Percentiles rank a stretch among this genome's conserved stretches.
phyloP scores from a whole-genome alignment of 345 rosid species.

The Salix brachista region DNA sequence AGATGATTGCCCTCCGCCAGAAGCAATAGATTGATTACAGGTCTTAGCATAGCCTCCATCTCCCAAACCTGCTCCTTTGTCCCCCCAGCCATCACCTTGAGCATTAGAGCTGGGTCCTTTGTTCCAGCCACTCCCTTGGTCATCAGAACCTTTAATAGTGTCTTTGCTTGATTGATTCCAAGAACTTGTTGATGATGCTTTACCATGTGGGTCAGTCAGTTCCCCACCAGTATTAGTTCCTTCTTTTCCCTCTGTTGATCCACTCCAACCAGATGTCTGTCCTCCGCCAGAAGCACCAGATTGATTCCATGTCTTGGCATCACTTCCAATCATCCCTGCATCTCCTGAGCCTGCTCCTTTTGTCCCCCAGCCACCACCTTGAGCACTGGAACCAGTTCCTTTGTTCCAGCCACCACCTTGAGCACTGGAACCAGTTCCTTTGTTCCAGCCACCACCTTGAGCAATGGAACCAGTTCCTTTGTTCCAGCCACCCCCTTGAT shows the following conservation, averaged over 20 bases:
- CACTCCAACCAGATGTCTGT: slow-evolving; percentile 19
- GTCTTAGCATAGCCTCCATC: slow-evolving; percentile 11
- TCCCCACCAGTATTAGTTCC: slow-evolving; percentile 11
- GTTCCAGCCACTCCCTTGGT: slow-evolving; percentile 11
- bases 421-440: not conserved
- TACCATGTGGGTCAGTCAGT: slow-evolving; percentile 19
- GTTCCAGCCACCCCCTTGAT: slow-evolving; percentile 7
- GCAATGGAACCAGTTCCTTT: not conserved
- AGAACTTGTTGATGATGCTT: slow-evolving; percentile 22
- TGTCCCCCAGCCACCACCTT: slow-evolving; percentile 21
- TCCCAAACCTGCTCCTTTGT: slow-evolving; percentile 9
- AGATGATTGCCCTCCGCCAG: slow-evolving; percentile 20
- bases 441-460: slow-evolving; percentile 11
- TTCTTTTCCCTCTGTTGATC: slow-evolving; percentile 8
- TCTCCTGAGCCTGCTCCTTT: slow-evolving; percentile 11
- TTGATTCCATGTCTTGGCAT: slow-evolving; percentile 21
- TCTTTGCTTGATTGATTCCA: slow-evolving; percentile 1
- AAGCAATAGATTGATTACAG: slow-evolving; percentile 19
- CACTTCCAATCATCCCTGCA: slow-evolving; percentile 2
- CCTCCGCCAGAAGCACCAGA: slow-evolving; percentile 15
- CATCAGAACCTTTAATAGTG: not conserved
- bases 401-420: slow-evolving; percentile 13
- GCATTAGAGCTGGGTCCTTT: not conserved
- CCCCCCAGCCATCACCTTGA: slow-evolving; percentile 16
- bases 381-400: not conserved